Evolutionary conservation across 306 rosid genomes (phyloP).

Genomic region (Trifolium pratense): DNA sequence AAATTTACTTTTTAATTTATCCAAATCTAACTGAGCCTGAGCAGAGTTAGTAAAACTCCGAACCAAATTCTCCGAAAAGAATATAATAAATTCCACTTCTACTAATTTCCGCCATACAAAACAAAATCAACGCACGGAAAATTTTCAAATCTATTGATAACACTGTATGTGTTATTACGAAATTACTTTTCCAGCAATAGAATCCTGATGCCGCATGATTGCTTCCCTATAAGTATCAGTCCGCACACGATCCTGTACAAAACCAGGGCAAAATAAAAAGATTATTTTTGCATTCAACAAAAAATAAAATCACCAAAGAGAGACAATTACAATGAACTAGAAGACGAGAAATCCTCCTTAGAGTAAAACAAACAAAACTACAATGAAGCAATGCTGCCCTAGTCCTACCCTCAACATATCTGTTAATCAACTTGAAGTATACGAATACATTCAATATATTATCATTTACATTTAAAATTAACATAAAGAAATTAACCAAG

Average conservation of each 20-base stretch:
- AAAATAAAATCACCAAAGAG: not conserved
- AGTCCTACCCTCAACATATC: not conserved
- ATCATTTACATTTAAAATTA: too few relatives aligned
- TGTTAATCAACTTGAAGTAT: too few relatives aligned
- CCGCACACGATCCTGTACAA: slow-evolving; percentile 80
- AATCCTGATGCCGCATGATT: slow-evolving; percentile 82
- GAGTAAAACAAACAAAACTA: slow-evolving; percentile 1
- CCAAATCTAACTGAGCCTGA: slow-evolving; percentile 14
- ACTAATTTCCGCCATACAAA: not conserved
- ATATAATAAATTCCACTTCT: too few relatives aligned
- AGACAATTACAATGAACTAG: slow-evolving; percentile 8
- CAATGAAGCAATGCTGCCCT: not conserved
- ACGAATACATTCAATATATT: too few relatives aligned
- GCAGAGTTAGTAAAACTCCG: slow-evolving; percentile 11
- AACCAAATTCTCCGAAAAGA: not conserved
- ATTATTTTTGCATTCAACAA: not conserved
- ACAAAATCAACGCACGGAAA: slow-evolving; percentile 1
- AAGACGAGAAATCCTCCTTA: not conserved
- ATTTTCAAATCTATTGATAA: not conserved
- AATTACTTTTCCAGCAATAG: slow-evolving; percentile 86
- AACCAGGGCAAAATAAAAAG: not conserved
- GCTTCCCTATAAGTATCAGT: slow-evolving; percentile 88
- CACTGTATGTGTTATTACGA: slow-evolving; percentile 21
- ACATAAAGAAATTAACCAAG: too few relatives aligned
- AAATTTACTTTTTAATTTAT: not conserved